These are phyloP conservation scores for Suhomyces kunorum DNA, from an alignment of 1,139 yeast genomes.

Conservation along the genomic window DNA sequence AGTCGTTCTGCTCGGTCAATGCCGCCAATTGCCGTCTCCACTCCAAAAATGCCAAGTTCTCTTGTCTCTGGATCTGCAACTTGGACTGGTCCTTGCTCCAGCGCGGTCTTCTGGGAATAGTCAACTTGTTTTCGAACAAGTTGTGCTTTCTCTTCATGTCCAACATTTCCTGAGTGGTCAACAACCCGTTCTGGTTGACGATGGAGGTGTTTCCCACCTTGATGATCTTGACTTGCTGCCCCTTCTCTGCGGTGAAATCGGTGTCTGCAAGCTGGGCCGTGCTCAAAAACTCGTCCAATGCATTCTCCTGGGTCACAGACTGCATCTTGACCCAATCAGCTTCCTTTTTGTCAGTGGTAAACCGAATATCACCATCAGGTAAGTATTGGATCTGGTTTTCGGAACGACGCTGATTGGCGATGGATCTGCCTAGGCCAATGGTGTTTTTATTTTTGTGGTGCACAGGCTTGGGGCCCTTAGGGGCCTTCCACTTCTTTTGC, in stretches of 20 bases:
- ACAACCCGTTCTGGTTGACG: constrained; percentile 48
- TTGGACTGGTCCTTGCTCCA: constrained; percentile 79
- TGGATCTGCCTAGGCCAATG: constrained; percentile 83
- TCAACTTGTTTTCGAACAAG: constrained; percentile 74
- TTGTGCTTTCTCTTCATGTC: constrained; percentile 66
- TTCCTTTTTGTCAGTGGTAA: constrained; percentile 79
- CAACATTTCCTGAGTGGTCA: constrained; percentile 68
- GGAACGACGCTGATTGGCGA: constrained; percentile 69
- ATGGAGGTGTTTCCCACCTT: constrained; percentile 64
- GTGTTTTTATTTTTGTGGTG: constrained; percentile 80
- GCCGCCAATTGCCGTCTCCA: constrained; percentile 92
- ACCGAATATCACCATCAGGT: constrained; percentile 86
- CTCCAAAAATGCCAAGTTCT: constrained; percentile 84
- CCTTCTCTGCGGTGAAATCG: constrained; percentile 91
- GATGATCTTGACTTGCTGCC: constrained; percentile 81
- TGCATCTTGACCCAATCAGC: constrained; percentile 88
- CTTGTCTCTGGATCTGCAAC: constrained; percentile 79
- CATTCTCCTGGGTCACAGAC: constrained; percentile 92
- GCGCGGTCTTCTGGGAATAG: constrained; percentile 91
- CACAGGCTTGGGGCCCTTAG: constrained; percentile 90
- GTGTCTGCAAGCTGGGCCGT: constrained; percentile 96
- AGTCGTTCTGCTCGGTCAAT: constrained; percentile 78
- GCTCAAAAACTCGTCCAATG: constrained; percentile 89
- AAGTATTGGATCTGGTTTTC: constrained; percentile 70
- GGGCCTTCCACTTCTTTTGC: constrained; percentile 58